phyloP scores from a whole-genome alignment of 164 flowering plant genomes.

The Euptelea pleiosperma region DNA sequence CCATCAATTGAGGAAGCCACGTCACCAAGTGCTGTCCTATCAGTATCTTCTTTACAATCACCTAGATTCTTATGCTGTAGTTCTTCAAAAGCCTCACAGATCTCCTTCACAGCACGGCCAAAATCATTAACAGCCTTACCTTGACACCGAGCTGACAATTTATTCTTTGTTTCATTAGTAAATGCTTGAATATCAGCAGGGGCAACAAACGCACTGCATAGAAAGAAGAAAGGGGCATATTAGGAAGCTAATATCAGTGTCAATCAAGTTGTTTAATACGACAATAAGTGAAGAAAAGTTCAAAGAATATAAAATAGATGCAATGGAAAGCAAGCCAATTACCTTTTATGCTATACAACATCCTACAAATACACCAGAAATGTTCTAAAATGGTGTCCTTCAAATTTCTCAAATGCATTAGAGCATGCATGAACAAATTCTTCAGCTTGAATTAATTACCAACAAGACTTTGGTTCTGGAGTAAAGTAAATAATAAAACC shows the following conservation, averaged over 20 bases:
- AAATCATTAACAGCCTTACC: constrained; percentile 68
- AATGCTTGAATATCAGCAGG: constrained; percentile 88
- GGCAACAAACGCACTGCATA: constrained; percentile 85
- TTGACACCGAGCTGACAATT: constrained; percentile 62
- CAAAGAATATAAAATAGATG: too few relatives aligned
- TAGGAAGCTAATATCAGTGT: neutral
- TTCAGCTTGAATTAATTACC: too few relatives aligned
- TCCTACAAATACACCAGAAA: neutral
- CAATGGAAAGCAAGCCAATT: neutral
- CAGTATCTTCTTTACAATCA: constrained; percentile 30
- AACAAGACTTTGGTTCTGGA: too few relatives aligned
- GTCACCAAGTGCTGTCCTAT: constrained; percentile 24
- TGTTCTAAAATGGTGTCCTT: neutral
- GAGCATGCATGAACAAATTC: too few relatives aligned
- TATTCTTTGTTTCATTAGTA: constrained; percentile 62
- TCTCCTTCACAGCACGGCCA: constrained; percentile 85
- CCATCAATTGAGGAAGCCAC: constrained; percentile 28
- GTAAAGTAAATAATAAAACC: too few relatives aligned
- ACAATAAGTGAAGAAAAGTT: neutral
- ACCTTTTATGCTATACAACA: neutral
- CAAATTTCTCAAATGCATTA: too few relatives aligned
- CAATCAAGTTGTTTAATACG: neutral
- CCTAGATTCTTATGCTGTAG: constrained; percentile 38
- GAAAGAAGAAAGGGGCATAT: constrained; percentile 4
- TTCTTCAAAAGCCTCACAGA: constrained; percentile 73